Percentiles rank a stretch among this genome's conserved stretches.
Conservation (phyloP, 2,329 filamentous ascomycete genomes). For the Colletotrichum horii region DNA sequence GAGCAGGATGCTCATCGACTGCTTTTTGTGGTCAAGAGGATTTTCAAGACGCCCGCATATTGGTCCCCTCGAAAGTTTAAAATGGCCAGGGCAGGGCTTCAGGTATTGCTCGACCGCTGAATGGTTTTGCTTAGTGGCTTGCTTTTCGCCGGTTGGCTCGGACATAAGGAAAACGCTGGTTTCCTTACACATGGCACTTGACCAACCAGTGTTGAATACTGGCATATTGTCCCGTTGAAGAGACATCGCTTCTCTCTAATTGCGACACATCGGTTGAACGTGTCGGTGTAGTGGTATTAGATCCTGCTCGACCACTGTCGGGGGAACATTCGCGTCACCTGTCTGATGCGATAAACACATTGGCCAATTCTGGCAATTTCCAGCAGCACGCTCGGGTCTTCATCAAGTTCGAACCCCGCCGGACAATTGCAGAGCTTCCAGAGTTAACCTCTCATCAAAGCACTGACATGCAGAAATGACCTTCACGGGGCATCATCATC, state of each 20-base stretch:
- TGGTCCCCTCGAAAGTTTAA: conserved; percentile 9
- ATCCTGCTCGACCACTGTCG: background rate
- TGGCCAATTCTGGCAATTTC: background rate
- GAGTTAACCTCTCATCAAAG: background rate
- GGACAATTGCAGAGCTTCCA: background rate
- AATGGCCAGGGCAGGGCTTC: background rate
- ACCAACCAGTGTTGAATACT: background rate
- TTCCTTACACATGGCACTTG: background rate
- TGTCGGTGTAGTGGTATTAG: background rate
- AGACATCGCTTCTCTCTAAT: background rate
- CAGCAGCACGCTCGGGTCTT: background rate
- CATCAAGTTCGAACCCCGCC: background rate
- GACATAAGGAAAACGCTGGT: background rate
- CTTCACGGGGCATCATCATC: background rate
- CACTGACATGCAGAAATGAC: background rate
- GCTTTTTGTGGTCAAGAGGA: conserved; percentile 15
- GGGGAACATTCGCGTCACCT: background rate
- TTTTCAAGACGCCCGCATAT: conserved; percentile 7
- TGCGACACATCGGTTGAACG: background rate
- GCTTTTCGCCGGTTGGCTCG: background rate
- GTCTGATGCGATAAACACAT: background rate
- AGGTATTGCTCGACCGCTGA: background rate
- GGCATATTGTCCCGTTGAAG: background rate
- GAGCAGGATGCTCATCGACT: background rate
- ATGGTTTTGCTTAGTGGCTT: background rate